phyloP scores from a whole-genome alignment of 2,329 filamentous ascomycete genomes.

The Proliferodiscus dingleyae region DNA sequence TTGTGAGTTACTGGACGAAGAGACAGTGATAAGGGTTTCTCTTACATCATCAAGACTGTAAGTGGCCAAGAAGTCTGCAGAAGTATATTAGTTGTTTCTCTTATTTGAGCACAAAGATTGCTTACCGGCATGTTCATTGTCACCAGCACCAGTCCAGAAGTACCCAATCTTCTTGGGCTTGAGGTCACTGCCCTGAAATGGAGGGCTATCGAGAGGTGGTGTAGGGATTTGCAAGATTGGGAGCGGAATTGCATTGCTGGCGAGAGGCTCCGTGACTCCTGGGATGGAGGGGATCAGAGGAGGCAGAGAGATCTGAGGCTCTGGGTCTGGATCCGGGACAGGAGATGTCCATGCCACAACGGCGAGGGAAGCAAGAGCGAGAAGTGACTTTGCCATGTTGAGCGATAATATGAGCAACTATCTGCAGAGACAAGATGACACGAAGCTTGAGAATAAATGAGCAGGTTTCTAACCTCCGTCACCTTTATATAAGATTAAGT shows the following conservation, averaged over 20 bases:
- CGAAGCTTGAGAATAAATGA: neutral
- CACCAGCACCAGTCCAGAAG: slow-evolving; percentile 58
- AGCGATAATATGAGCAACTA: neutral
- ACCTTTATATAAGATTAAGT: neutral
- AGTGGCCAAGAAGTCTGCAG: slow-evolving; percentile 45
- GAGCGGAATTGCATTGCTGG: slow-evolving; percentile 45
- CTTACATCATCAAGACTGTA: slow-evolving; percentile 57
- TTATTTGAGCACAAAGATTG: neutral
- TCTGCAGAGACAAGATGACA: neutral
- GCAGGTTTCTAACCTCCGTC: neutral
- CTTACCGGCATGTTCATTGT: slow-evolving; percentile 50
- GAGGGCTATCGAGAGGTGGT: slow-evolving; percentile 50
- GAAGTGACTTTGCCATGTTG: slow-evolving; percentile 1
- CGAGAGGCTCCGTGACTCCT: slow-evolving; percentile 53
- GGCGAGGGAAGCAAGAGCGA: slow-evolving; percentile 5
- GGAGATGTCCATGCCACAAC: slow-evolving; percentile 6
- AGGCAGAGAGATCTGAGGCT: slow-evolving; percentile 38
- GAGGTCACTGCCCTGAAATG: slow-evolving; percentile 48
- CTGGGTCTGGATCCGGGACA: slow-evolving; percentile 15
- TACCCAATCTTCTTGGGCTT: slow-evolving; percentile 63
- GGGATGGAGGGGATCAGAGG: slow-evolving; percentile 55
- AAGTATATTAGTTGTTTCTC: too few relatives aligned
- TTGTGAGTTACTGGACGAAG: too few relatives aligned
- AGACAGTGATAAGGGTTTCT: too few relatives aligned
- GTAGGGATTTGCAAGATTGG: slow-evolving; percentile 56